Conservation (phyloP, 805 yeast genomes). For the Candida suzukii region DNA sequence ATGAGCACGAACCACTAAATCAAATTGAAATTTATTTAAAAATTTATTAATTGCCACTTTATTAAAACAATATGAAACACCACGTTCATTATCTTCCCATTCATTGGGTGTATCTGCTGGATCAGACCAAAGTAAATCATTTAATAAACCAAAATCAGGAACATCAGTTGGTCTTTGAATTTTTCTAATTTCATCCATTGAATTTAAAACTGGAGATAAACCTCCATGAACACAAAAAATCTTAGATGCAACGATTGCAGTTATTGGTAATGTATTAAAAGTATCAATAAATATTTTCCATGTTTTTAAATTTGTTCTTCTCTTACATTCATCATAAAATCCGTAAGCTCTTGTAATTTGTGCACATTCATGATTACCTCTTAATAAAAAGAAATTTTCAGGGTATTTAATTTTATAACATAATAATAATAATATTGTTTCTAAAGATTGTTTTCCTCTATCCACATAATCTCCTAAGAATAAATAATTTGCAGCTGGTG, state of each 20-base stretch:
- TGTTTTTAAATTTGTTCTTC: constrained; percentile 84
- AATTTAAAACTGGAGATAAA: constrained; percentile 63
- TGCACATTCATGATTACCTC: constrained; percentile 98
- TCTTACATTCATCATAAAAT: constrained; percentile 95
- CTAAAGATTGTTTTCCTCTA: constrained; percentile 93
- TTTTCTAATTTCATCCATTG: constrained; percentile 67
- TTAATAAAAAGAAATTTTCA: constrained; percentile 82
- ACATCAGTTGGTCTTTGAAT: constrained; percentile 81
- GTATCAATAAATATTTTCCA: constrained; percentile 95
- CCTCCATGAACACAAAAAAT: constrained; percentile 92
- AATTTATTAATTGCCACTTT: constrained; percentile 77
- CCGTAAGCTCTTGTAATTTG: constrained; percentile 96
- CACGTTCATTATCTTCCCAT: constrained; percentile 86
- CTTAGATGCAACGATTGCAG: constrained; percentile 92
- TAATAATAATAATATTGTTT: constrained; percentile 77
- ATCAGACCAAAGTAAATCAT: constrained; percentile 78
- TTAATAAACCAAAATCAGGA: constrained; percentile 74
- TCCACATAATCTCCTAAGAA: constrained; percentile 97
- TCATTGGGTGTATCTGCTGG: constrained; percentile 79
- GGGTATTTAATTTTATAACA: constrained; percentile 97
- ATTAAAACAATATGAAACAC: constrained; percentile 74
- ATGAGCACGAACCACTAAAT: constrained; percentile 77
- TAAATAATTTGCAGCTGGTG: constrained; percentile 87
- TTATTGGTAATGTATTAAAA: constrained; percentile 90
- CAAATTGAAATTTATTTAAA: constrained; percentile 66